Conservation (phyloP, 495 filamentous ascomycete species). For the Pseudoneurospora amorphoporcata region DNA sequence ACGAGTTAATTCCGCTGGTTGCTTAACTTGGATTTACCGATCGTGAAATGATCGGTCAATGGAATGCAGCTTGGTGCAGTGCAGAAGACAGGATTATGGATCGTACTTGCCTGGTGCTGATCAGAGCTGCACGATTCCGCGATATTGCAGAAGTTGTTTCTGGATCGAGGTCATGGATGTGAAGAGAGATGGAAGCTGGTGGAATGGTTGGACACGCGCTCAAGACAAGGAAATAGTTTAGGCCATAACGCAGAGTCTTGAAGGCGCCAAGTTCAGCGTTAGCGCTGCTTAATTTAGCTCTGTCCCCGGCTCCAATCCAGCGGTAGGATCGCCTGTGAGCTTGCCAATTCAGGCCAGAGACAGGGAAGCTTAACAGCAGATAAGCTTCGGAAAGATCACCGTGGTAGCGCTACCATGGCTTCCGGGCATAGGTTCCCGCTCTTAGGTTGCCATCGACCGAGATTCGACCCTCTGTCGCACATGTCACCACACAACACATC, state of each 20-base stretch:
- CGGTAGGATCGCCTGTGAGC: neutral
- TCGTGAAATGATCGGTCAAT: neutral
- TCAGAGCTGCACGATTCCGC: neutral
- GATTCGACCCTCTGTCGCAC: neutral
- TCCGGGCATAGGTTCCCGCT: neutral
- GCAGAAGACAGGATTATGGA: neutral
- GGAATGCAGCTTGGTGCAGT: neutral
- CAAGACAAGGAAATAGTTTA: neutral
- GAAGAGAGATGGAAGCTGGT: neutral
- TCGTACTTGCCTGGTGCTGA: neutral
- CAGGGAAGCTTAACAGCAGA: neutral
- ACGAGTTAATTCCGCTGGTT: neutral
- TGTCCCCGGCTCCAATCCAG: neutral
- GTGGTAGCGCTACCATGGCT: neutral
- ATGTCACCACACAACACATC: neutral
- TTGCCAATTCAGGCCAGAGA: neutral
- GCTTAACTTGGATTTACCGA: neutral
- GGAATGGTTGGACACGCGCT: neutral
- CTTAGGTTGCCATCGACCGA: neutral
- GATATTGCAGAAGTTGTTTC: neutral
- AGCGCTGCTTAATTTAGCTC: neutral
- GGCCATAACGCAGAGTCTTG: too few species aligned
- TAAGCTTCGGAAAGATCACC: neutral
- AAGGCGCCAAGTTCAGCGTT: neutral
- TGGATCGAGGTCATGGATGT: neutral